phyloP scores from a whole-genome alignment of 306 rosid genomes.

The Canavalia gladiata region DNA sequence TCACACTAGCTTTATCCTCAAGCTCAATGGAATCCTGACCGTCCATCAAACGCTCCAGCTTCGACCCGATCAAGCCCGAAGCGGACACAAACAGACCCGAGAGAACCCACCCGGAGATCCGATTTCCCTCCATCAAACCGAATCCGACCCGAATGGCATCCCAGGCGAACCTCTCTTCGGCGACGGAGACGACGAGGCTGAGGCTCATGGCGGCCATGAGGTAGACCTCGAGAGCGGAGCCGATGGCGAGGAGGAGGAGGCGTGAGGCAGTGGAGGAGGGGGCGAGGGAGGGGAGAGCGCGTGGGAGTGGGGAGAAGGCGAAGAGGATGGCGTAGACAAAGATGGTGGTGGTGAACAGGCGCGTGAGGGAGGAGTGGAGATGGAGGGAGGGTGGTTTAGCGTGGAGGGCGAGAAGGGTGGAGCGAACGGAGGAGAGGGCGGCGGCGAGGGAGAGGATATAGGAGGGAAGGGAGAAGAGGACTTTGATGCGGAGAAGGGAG shows the following conservation, averaged over 20 bases:
- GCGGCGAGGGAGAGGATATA: slow-evolving; percentile 68
- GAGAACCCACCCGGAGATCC: slow-evolving; percentile 64
- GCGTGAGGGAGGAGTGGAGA: slow-evolving; percentile 46
- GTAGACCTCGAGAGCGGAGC: slow-evolving; percentile 60
- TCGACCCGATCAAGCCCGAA: slow-evolving; percentile 56
- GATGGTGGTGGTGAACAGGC: slow-evolving; percentile 67
- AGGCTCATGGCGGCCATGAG: slow-evolving; percentile 70
- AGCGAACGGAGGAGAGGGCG: slow-evolving; percentile 66
- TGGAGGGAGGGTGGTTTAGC: slow-evolving; percentile 48
- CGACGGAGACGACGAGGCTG: slow-evolving; percentile 68
- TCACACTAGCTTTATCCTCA: slow-evolving; percentile 55
- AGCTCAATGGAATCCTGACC: slow-evolving; percentile 50
- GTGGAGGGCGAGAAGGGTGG: slow-evolving; percentile 50
- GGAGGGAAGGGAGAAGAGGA: slow-evolving; percentile 64
- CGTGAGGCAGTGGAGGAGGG: slow-evolving; percentile 31
- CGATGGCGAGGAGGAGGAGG: slow-evolving; percentile 28
- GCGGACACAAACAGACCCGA: slow-evolving; percentile 57
- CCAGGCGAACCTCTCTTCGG: slow-evolving; percentile 74
- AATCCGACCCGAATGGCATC: slow-evolving; percentile 69
- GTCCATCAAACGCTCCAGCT: slow-evolving; percentile 56
- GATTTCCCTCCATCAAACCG: slow-evolving; percentile 60
- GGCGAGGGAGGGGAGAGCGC: slow-evolving; percentile 40
- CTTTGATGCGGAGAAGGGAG: slow-evolving; percentile 64
- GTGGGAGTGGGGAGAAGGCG: slow-evolving; percentile 54
- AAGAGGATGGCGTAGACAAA: slow-evolving; percentile 57